These are phyloP conservation scores for Lentinula detonsa DNA, from an alignment of 768 basidiomycete genomes.

Conservation along the genomic window DNA sequence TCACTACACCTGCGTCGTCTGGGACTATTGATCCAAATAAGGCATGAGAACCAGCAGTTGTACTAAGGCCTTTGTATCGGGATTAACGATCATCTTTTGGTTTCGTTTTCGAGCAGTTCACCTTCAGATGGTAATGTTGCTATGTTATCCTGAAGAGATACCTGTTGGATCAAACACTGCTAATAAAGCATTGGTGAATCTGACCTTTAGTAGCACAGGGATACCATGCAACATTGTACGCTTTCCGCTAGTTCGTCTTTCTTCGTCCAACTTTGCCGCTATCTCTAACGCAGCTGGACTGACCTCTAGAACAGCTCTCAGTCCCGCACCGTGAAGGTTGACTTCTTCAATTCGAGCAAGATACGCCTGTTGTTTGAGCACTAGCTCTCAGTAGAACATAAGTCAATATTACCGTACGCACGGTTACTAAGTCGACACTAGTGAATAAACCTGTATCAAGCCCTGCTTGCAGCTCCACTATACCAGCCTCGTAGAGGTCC, in stretches of 20 bases:
- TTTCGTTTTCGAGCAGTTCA: conserved; percentile 4
- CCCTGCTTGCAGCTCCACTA: conserved; percentile 31
- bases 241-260: conserved; percentile 33
- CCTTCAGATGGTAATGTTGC: conserved; percentile 40
- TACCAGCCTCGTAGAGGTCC: conserved; percentile 34
- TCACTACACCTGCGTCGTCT: conserved; percentile 39
- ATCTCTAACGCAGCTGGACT: conserved; percentile 47
- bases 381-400: background rate
- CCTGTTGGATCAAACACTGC: background rate
- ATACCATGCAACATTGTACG: conserved; percentile 50
- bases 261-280: conserved; percentile 45
- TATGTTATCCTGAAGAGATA: conserved; percentile 34
- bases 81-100: background rate
- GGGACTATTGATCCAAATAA: conserved; percentile 37
- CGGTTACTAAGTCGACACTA: conserved; percentile 35
- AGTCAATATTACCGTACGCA: background rate
- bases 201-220: conserved; percentile 43
- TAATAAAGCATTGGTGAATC: background rate
- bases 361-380: conserved; percentile 40
- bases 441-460: conserved; percentile 27
- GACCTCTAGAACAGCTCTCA: conserved; percentile 54
- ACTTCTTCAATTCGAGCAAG: conserved; percentile 64
- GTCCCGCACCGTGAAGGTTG: conserved; percentile 49
- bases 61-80: conserved; percentile 31
- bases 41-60: conserved; percentile 39